These are phyloP conservation scores for Delonix regia DNA, from an alignment of 306 rosid species.

Conservation along the genomic window DNA sequence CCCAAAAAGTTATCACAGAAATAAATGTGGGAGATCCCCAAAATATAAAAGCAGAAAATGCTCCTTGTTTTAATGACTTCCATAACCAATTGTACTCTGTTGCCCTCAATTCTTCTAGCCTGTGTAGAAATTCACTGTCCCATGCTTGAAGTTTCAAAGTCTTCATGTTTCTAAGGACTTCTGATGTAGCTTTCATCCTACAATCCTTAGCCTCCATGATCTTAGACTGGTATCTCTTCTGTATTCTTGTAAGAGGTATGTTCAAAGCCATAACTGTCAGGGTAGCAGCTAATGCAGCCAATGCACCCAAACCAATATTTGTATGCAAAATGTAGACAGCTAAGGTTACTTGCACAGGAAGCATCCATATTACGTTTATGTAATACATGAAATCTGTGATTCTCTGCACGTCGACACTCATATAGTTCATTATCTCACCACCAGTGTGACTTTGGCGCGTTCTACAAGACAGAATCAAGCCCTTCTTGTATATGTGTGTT, in stretches of 20 bases:
- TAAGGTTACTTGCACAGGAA: constrained; percentile 84
- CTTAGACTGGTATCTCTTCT: constrained; percentile 75
- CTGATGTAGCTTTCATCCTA: constrained; percentile 92
- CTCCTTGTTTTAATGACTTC: constrained; percentile 66
- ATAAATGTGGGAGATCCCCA: constrained; percentile 95
- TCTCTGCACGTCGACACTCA: constrained; percentile 97
- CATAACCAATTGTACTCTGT: constrained; percentile 69
- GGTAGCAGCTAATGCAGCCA: constrained; percentile 80
- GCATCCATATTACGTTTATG: constrained; percentile 84
- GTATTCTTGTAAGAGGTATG: constrained; percentile 79
- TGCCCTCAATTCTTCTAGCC: constrained; percentile 61
- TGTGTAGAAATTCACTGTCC: constrained; percentile 74
- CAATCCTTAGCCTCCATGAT: constrained; percentile 93
- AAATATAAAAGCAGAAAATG: constrained; percentile 66
- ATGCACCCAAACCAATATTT: constrained; percentile 76
- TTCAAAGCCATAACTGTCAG: constrained; percentile 71
- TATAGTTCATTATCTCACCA: constrained; percentile 91
- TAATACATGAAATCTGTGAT: constrained; percentile 86
- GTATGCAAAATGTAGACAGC: constrained; percentile 77
- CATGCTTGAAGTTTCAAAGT: constrained; percentile 95
- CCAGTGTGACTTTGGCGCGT: constrained; percentile 80
- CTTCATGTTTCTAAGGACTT: constrained; percentile 77
- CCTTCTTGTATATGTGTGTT: constrained; percentile 79
- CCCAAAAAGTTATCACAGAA: constrained; percentile 77
- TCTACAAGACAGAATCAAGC: constrained; percentile 63